Evolutionary conservation across 352 stramenopile species (phyloP).

Genomic region (Stephanocyclus meneghinianus): DNA sequence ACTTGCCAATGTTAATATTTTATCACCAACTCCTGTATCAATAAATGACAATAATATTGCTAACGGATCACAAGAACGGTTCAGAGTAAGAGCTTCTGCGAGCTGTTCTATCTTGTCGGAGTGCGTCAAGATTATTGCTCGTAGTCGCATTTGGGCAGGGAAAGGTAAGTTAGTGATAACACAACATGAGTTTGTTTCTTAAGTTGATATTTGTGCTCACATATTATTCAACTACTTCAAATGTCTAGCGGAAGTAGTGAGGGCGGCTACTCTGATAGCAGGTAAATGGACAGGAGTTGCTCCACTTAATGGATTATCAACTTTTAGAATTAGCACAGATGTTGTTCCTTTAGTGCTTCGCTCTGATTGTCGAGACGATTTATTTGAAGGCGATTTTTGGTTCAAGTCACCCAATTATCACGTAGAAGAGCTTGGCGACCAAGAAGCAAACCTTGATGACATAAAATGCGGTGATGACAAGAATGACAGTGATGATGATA

Average conservation of each 20-base stretch:
- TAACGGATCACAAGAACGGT: constrained; percentile 24
- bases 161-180: constrained; percentile 37
- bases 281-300: constrained; percentile 42
- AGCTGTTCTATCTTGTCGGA: constrained; percentile 51
- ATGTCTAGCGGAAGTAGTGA: constrained; percentile 40
- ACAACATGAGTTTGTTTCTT: no score
- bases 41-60: constrained; percentile 11
- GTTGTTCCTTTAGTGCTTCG: constrained; percentile 35
- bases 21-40: constrained; percentile 57
- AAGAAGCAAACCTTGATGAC: constrained; percentile 32
- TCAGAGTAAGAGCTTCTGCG: constrained; percentile 49
- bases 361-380: constrained; percentile 39
- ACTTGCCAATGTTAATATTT: constrained; percentile 60
- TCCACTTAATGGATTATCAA: constrained; percentile 16
- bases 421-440: constrained; percentile 4
- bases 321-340: constrained; percentile 9
- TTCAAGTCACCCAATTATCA: constrained; percentile 42
- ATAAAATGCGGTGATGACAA: constrained; percentile 40
- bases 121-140: constrained; percentile 58
- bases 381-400: constrained; percentile 64
- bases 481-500: constrained; percentile 3
- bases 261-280: constrained; percentile 45
- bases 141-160: constrained; percentile 69
- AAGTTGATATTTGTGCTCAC: no score
- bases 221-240: no score